These are phyloP conservation scores for Ambrosiella cleistominuta DNA, from an alignment of 2,329 filamentous ascomycete genomes.

Conservation along the genomic window DNA sequence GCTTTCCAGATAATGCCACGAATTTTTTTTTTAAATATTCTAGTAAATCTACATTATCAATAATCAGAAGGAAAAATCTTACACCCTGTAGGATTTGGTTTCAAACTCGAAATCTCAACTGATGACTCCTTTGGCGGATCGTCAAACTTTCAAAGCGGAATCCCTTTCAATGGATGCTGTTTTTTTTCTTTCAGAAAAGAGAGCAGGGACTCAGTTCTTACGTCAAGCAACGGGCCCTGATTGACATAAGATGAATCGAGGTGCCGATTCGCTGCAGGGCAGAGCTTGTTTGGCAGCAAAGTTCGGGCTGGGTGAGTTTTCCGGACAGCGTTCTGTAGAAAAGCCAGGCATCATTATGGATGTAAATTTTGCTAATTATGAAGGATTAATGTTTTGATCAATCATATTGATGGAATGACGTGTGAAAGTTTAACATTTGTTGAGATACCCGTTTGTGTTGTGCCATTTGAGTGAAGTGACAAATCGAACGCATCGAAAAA, in stretches of 20 bases:
- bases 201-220: not conserved
- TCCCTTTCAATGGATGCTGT: not conserved
- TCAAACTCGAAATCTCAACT: not conserved
- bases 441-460: not conserved
- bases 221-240: not conserved
- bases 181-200: not conserved
- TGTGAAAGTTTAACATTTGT: not conserved
- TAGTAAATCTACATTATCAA: not conserved
- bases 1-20: too few relatives aligned
- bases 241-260: not conserved
- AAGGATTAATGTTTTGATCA: not conserved
- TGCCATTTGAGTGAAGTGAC: too few relatives aligned
- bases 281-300: not conserved
- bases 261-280: not conserved
- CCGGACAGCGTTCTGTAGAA: not conserved
- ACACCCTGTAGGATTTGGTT: not conserved
- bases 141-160: not conserved
- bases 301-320: not conserved
- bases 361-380: not conserved
- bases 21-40: not conserved
- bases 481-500: too few relatives aligned
- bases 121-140: slow-evolving; percentile 3
- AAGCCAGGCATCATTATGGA: not conserved
- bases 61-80: not conserved
- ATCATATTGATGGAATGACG: not conserved